phyloP scores from a whole-genome alignment of 2,329 filamentous ascomycete species.

The Corynespora cassiicola region DNA sequence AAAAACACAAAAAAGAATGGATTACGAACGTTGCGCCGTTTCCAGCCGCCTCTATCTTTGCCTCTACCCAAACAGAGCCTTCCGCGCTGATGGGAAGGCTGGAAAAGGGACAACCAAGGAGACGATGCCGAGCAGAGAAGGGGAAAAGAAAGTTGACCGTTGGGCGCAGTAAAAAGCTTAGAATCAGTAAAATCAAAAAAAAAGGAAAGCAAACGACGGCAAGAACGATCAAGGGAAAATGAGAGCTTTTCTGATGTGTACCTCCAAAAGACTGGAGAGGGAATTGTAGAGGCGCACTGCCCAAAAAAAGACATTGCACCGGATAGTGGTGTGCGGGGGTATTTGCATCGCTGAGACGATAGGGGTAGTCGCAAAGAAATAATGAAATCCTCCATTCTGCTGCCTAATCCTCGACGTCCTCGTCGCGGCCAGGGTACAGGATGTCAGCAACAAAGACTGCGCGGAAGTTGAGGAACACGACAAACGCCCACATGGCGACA shows the following conservation, averaged over 20 bases:
- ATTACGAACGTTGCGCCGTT: constrained; percentile 22
- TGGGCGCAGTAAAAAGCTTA: not conserved
- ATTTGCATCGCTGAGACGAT: too few relatives aligned
- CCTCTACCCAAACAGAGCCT: constrained; percentile 6
- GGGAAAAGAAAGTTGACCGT: constrained; percentile 3
- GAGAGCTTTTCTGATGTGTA: not conserved
- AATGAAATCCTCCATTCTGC: not conserved
- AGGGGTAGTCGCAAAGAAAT: not conserved
- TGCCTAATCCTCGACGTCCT: constrained; percentile 55
- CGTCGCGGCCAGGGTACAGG: constrained; percentile 65
- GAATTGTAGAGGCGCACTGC: not conserved
- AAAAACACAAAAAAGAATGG: constrained; percentile 16
- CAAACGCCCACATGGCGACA: constrained; percentile 61
- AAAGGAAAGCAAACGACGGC: not conserved
- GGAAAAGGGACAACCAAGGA: constrained; percentile 24
- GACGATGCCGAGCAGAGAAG: constrained; percentile 18
- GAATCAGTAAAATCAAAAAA: not conserved
- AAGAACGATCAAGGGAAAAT: constrained; percentile 1
- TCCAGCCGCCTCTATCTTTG: too few relatives aligned
- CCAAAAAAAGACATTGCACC: too few relatives aligned
- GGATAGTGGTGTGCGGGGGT: too few relatives aligned
- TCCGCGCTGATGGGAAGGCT: constrained; percentile 14
- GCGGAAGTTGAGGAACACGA: constrained; percentile 57
- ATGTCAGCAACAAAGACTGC: constrained; percentile 62
- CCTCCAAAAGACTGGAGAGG: not conserved